Evolutionary conservation across 1,284 basidiomycete genomes (phyloP).

Genomic region (Sanghuangporus baumii): DNA sequence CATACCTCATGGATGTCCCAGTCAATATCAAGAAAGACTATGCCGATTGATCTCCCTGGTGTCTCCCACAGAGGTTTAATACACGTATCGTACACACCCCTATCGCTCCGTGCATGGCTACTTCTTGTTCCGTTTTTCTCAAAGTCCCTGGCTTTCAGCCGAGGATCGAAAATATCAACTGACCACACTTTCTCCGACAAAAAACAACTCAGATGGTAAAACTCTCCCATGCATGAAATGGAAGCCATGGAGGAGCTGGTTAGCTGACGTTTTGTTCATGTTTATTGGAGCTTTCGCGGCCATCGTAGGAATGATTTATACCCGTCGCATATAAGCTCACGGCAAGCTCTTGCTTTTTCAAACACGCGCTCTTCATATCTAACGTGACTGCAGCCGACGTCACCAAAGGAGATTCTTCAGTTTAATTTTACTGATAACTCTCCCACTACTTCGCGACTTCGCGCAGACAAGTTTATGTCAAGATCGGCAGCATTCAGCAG

Average conservation of each 20-base stretch:
- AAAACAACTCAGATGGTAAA: background rate
- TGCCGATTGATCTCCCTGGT: background rate
- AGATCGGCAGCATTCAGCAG: background rate
- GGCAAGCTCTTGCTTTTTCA: background rate
- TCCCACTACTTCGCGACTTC: background rate
- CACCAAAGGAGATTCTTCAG: background rate
- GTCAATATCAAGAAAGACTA: background rate
- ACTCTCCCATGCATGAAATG: background rate
- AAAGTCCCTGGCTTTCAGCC: background rate
- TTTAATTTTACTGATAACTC: background rate
- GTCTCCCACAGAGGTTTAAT: background rate
- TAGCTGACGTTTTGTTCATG: background rate
- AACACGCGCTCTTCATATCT: background rate
- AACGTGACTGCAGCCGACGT: background rate
- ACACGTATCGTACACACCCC: background rate
- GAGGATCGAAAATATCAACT: background rate
- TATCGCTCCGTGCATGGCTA: background rate
- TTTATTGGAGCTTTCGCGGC: background rate
- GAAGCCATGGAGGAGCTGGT: background rate
- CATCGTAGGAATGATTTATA: background rate
- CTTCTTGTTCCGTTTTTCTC: background rate
- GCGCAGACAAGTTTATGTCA: background rate
- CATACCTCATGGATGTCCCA: background rate
- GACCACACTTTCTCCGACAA: background rate
- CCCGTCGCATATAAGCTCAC: background rate